Conservation (phyloP, 495 filamentous ascomycete species). For the Daldinia vernicosa region DNA sequence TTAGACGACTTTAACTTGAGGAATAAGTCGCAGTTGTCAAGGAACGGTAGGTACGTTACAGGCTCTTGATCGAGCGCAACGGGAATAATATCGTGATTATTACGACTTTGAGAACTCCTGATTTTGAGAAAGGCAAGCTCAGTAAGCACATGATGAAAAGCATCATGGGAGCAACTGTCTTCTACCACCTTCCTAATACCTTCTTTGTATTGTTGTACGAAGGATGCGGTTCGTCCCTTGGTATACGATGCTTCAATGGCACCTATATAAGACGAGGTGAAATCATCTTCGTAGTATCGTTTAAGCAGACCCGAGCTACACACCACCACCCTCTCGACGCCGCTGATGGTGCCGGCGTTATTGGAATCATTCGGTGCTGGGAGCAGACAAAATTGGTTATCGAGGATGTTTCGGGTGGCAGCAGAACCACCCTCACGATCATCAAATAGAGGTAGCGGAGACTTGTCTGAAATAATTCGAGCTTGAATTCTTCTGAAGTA, state of each 20-base stretch:
- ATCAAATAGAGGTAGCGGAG: not conserved
- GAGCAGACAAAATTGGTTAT: not conserved
- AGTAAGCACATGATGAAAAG: slow-evolving; percentile 24
- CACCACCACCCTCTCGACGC: slow-evolving; percentile 2
- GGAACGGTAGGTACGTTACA: not conserved
- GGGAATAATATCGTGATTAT: slow-evolving; percentile 4
- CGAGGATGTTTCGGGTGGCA: not conserved
- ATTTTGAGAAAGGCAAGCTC: slow-evolving; percentile 13
- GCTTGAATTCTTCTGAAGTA: not conserved
- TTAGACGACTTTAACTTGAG: slow-evolving; percentile 7
- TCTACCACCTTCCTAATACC: not conserved
- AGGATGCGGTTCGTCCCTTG: not conserved
- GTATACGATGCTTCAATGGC: not conserved
- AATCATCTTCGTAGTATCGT: slow-evolving; percentile 7
- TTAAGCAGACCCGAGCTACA: slow-evolving; percentile 11
- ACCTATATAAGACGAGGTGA: slow-evolving; percentile 5
- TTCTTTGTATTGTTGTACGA: not conserved
- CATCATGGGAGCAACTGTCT: not conserved
- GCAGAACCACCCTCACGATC: not conserved
- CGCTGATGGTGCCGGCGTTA: not conserved
- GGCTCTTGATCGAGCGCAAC: not conserved
- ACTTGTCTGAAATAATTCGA: not conserved
- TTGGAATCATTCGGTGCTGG: not conserved
- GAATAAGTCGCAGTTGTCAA: not conserved
- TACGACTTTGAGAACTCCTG: not conserved